Percentiles rank a stretch among this genome's conserved stretches.
These are phyloP conservation scores for Radiomyces spectabilis DNA, from an alignment of 192 early-diverging fungal species.

Conservation along the genomic window DNA sequence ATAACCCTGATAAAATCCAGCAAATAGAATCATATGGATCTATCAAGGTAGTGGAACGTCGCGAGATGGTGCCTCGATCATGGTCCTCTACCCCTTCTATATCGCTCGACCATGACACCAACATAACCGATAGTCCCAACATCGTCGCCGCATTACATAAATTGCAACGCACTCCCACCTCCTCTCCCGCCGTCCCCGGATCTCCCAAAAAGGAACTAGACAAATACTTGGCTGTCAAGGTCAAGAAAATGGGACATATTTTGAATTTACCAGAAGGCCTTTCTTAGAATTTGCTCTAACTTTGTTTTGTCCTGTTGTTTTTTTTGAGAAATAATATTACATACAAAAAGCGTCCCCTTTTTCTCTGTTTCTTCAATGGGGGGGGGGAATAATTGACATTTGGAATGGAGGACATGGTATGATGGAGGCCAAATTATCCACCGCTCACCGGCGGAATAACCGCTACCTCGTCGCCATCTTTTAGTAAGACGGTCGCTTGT, in stretches of 20 bases:
- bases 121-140: constrained; percentile 15
- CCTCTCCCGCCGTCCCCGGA: constrained; percentile 16
- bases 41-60: constrained; percentile 72
- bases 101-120: neutral
- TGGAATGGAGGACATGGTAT: no score
- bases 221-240: constrained; percentile 82
- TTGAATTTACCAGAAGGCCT: constrained; percentile 61
- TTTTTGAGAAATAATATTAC: no score
- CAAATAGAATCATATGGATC: constrained; percentile 58
- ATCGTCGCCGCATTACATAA: constrained; percentile 16
- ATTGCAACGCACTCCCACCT: constrained; percentile 9
- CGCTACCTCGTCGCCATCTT: constrained; percentile 51
- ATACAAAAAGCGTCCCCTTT: no score
- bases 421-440: no score
- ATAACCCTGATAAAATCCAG: constrained; percentile 93
- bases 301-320: no score
- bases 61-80: constrained; percentile 85
- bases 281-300: no score
- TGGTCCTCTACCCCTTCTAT: constrained; percentile 48
- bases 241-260: constrained; percentile 88
- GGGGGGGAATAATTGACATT: no score
- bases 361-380: no score
- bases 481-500: constrained; percentile 25
- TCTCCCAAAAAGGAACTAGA: constrained; percentile 52
- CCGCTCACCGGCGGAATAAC: constrained; percentile 64